These are phyloP conservation scores for Candida endomychidarum DNA, from an alignment of 805 yeast species.

Conservation along the genomic window DNA sequence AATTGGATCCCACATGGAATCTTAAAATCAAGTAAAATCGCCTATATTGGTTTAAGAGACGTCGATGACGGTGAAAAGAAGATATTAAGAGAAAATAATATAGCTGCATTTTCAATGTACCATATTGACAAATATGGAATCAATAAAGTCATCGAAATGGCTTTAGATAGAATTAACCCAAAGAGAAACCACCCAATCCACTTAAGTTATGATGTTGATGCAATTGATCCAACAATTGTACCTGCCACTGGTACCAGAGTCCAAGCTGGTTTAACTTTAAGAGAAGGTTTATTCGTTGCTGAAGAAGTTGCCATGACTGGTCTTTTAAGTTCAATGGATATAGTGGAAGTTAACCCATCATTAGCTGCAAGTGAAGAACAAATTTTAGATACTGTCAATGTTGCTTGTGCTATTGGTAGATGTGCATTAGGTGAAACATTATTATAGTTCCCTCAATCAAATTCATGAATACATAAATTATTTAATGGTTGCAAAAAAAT, in stretches of 20 bases:
- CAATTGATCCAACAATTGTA: slow-evolving; percentile 89
- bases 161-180: slow-evolving; percentile 76
- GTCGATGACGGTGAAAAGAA: slow-evolving; percentile 84
- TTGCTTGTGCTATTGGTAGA: slow-evolving; percentile 88
- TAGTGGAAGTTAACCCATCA: slow-evolving; percentile 91
- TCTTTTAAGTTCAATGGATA: slow-evolving; percentile 81
- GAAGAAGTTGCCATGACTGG: slow-evolving; percentile 93
- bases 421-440: slow-evolving; percentile 94
- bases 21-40: slow-evolving; percentile 68
- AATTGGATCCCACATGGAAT: slow-evolving; percentile 70
- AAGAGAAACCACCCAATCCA: slow-evolving; percentile 70
- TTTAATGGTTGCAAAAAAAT: background rate
- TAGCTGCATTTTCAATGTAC: slow-evolving; percentile 90
- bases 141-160: slow-evolving; percentile 88
- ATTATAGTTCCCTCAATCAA: slow-evolving; percentile 25
- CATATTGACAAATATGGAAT: slow-evolving; percentile 94
- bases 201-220: slow-evolving; percentile 93
- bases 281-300: slow-evolving; percentile 91
- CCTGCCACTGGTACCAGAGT: slow-evolving; percentile 99
- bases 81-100: slow-evolving; percentile 66
- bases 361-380: slow-evolving; percentile 77
- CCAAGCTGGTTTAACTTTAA: slow-evolving; percentile 89
- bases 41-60: slow-evolving; percentile 93
- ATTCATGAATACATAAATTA: background rate
- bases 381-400: slow-evolving; percentile 78